A percentile compares a stretch with the other conserved stretches of the same genome.
phyloP scores from a whole-genome alignment of 169 alveolate species.

The Plasmodium inui region DNA sequence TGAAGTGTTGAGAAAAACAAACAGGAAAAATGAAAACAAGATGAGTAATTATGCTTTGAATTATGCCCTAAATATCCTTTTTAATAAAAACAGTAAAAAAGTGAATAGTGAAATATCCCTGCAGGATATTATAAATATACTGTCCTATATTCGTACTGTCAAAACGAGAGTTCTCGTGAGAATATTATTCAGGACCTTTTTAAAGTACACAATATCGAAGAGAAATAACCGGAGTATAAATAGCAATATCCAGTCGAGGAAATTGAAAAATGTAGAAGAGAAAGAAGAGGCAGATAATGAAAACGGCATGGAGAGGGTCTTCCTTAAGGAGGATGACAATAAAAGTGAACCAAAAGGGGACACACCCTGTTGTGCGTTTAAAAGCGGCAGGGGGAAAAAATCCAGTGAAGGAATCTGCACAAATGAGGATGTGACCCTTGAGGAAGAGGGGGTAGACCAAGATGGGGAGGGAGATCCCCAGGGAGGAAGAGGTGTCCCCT shows the following conservation, averaged over 20 bases:
- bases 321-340: neutral
- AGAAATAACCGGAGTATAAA: neutral
- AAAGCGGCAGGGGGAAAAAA: neutral
- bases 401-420: neutral
- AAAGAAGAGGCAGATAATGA: slow-evolving; percentile 1
- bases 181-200: slow-evolving; percentile 43
- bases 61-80: slow-evolving; percentile 55
- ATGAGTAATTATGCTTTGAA: slow-evolving; percentile 39
- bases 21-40: neutral
- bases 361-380: too few species aligned
- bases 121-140: slow-evolving; percentile 70
- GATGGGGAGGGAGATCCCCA: neutral
- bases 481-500: neutral
- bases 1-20: slow-evolving; percentile 44
- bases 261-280: neutral
- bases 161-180: slow-evolving; percentile 32
- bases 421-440: slow-evolving; percentile 7
- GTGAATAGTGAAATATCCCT: slow-evolving; percentile 49
- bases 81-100: slow-evolving; percentile 52
- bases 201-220: slow-evolving; percentile 36
- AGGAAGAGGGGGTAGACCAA: neutral
- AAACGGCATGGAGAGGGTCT: neutral
- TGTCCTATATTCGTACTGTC: slow-evolving; percentile 24
- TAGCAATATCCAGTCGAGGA: neutral
- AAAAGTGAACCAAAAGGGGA: slow-evolving; percentile 15